phyloP scores from a whole-genome alignment of 169 alveolate genomes.

The Cryptosporidium baileyi region DNA sequence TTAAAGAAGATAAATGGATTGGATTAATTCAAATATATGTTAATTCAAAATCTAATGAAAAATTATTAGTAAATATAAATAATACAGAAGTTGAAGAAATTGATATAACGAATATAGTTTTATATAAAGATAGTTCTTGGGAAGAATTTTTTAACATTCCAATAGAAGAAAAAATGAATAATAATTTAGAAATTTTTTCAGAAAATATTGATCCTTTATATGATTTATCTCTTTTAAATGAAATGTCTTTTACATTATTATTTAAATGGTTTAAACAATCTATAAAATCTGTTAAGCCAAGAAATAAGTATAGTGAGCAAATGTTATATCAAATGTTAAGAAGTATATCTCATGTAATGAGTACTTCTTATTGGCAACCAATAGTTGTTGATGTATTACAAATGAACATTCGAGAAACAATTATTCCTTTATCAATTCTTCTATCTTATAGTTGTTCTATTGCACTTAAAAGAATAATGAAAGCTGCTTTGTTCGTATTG shows the following conservation, averaged over 20 bases:
- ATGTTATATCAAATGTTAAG: slow-evolving; percentile 82
- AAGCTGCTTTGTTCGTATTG: slow-evolving; percentile 82
- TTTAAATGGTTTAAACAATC: neutral
- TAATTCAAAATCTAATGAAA: too few relatives aligned
- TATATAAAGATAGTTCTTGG: neutral
- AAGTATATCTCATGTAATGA: slow-evolving; percentile 84
- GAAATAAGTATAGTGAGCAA: neutral
- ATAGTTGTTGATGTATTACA: slow-evolving; percentile 85
- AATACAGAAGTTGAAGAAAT: neutral
- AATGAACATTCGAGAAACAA: slow-evolving; percentile 82
- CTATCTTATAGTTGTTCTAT: slow-evolving; percentile 85
- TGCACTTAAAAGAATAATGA: slow-evolving; percentile 81
- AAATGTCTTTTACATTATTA: neutral
- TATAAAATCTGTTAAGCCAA: neutral
- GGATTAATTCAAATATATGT: too few relatives aligned
- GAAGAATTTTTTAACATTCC: neutral
- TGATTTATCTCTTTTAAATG: neutral
- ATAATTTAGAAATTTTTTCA: too few relatives aligned
- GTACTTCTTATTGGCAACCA: slow-evolving; percentile 88
- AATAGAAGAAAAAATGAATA: neutral
- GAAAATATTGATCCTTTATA: neutral
- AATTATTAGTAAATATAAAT: neutral
- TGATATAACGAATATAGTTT: neutral
- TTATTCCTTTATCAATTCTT: slow-evolving; percentile 80
- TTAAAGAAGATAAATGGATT: too few relatives aligned